Evolutionary conservation across 768 basidiomycete species (phyloP).

Genomic region (Clitopilus passeckerianus): DNA sequence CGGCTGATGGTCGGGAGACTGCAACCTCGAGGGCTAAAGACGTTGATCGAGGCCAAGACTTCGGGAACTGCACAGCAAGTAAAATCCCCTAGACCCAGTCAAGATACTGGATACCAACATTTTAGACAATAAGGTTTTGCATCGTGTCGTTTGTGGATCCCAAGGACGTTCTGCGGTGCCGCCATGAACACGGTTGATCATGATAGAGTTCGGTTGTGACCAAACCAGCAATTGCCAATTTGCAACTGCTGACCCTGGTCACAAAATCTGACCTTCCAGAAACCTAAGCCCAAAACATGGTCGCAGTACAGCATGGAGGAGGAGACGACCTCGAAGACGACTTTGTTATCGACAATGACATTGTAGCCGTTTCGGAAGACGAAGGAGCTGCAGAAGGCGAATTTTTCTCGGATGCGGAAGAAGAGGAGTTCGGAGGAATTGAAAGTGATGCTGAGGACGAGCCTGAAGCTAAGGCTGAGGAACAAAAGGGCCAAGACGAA

Average conservation of each 20-base stretch:
- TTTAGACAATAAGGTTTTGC: not conserved
- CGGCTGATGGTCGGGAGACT: not conserved
- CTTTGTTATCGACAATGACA: slow-evolving; percentile 64
- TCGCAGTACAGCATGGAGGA: slow-evolving; percentile 19
- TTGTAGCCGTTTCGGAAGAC: slow-evolving; percentile 63
- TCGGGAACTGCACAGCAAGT: not conserved
- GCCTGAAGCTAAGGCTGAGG: slow-evolving; percentile 18
- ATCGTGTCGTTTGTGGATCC: not conserved
- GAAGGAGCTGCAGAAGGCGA: slow-evolving; percentile 28
- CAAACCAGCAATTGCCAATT: not conserved
- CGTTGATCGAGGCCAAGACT: not conserved
- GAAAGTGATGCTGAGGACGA: slow-evolving; percentile 30
- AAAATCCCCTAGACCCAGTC: no score
- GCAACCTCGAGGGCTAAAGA: not conserved
- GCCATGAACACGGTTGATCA: not conserved
- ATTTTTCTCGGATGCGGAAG: slow-evolving; percentile 25
- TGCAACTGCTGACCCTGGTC: not conserved
- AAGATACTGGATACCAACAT: no score
- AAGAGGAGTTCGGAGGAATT: slow-evolving; percentile 22
- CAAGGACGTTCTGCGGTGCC: not conserved
- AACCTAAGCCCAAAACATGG: not conserved
- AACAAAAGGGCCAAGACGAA: slow-evolving; percentile 8
- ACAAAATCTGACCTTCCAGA: not conserved
- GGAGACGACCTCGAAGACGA: slow-evolving; percentile 87
- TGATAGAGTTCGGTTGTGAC: not conserved